phyloP scores from a whole-genome alignment of 257 asterid genomes.

The Penstemon barbatus region DNA sequence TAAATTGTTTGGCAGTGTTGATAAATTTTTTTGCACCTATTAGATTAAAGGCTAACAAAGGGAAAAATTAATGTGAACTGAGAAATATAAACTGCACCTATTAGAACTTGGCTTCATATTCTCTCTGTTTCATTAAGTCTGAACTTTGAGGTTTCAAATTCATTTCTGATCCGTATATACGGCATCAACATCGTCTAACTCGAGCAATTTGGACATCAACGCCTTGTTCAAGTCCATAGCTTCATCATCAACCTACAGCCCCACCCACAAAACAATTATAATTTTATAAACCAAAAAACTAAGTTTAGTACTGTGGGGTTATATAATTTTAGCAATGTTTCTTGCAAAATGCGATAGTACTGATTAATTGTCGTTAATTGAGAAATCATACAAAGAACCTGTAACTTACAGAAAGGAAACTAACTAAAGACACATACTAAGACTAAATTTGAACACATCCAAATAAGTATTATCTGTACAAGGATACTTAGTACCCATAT shows the following conservation, averaged over 20 bases:
- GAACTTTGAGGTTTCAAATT: neutral
- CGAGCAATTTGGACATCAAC: conserved; percentile 70
- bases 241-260: conserved; percentile 84
- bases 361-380: no score
- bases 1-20: no score
- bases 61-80: no score
- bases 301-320: no score
- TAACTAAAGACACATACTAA: conserved; percentile 13
- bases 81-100: no score
- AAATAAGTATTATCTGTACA: conserved; percentile 15
- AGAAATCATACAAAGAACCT: conserved; percentile 34
- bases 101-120: no score
- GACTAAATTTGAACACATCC: conserved; percentile 38
- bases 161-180: conserved; percentile 82
- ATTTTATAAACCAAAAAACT: no score
- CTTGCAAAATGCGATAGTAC: no score
- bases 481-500: conserved; percentile 14
- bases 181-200: conserved; percentile 93
- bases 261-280: neutral
- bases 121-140: no score
- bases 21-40: no score
- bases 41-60: no score
- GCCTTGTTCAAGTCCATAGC: conserved; percentile 93
- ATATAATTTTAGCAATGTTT: no score
- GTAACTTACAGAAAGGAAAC: conserved; percentile 44